A percentile compares a stretch with the other conserved stretches of the same genome.
Evolutionary conservation across 78 protist species (phyloP).

Genomic region (Dictyostelium firmibasis): DNA sequence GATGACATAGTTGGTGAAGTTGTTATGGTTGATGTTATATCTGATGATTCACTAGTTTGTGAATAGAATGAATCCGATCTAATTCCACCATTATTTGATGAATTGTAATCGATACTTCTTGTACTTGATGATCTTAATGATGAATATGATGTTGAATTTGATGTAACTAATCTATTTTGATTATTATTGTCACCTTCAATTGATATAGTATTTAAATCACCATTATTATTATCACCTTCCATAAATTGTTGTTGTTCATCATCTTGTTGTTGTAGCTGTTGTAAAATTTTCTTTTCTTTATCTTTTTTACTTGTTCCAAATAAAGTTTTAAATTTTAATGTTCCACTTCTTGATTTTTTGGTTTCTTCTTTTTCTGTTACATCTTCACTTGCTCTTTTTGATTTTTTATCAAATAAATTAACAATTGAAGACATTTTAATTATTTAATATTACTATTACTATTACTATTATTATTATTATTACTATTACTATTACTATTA

Average conservation of each 20-base stretch:
- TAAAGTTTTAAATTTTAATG: constrained; percentile 10
- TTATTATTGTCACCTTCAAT: not conserved
- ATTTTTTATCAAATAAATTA: constrained; percentile 9
- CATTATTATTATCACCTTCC: not conserved
- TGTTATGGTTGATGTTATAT: not conserved
- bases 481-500: not conserved
- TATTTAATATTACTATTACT: not conserved
- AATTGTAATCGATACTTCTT: not conserved
- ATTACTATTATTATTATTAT: not conserved
- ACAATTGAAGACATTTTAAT: not conserved
- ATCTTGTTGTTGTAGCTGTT: not conserved
- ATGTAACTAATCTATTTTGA: not conserved
- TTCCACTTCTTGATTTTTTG: not conserved
- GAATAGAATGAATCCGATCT: constrained; percentile 24
- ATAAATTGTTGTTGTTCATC: not conserved
- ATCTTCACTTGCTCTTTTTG: not conserved
- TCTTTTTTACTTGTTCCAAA: constrained; percentile 1
- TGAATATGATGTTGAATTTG: not conserved
- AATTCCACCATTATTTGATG: not conserved
- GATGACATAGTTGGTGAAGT: not conserved
- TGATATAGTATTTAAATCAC: not conserved
- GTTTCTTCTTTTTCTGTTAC: not conserved
- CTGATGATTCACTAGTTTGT: not conserved
- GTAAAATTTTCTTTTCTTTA: not conserved
- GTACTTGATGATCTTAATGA: constrained; percentile 20